phyloP scores from a whole-genome alignment of 805 yeast genomes.

The Ogataea salicorniae region DNA sequence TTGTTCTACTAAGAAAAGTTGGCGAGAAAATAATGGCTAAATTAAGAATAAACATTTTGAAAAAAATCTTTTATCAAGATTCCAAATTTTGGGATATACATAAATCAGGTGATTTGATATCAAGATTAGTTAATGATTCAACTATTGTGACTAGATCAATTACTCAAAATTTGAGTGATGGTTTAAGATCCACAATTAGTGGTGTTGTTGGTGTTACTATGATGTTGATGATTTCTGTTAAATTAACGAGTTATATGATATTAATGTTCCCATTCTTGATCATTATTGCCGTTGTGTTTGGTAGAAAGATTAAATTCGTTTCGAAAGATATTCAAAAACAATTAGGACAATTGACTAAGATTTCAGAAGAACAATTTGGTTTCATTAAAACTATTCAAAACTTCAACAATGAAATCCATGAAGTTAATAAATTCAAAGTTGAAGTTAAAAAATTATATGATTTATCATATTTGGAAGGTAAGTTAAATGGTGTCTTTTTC shows the following conservation, averaged over 20 bases:
- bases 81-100: conserved; percentile 86
- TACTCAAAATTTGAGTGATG: conserved; percentile 87
- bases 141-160: conserved; percentile 81
- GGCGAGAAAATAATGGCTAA: conserved; percentile 89
- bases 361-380: conserved; percentile 84
- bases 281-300: conserved; percentile 75
- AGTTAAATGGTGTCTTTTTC: conserved; percentile 67
- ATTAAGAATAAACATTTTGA: conserved; percentile 69
- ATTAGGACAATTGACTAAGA: conserved; percentile 81
- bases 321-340: conserved; percentile 78
- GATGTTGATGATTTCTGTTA: conserved; percentile 86
- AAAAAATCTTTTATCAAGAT: conserved; percentile 77
- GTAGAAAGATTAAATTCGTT: conserved; percentile 66
- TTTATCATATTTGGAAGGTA: conserved; percentile 76
- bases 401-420: conserved; percentile 78
- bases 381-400: conserved; percentile 86
- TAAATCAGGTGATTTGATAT: conserved; percentile 86
- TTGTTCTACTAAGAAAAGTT: conserved; percentile 65
- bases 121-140: conserved; percentile 83
- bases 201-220: conserved; percentile 84
- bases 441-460: conserved; percentile 62
- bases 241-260: conserved; percentile 77
- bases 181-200: conserved; percentile 76
- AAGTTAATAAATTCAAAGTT: conserved; percentile 66
- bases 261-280: conserved; percentile 80